Evolutionary conservation across 805 yeast genomes (phyloP), one percentile per base, ranked within the genome.

Genomic region (Candida insectalens): DNA sequence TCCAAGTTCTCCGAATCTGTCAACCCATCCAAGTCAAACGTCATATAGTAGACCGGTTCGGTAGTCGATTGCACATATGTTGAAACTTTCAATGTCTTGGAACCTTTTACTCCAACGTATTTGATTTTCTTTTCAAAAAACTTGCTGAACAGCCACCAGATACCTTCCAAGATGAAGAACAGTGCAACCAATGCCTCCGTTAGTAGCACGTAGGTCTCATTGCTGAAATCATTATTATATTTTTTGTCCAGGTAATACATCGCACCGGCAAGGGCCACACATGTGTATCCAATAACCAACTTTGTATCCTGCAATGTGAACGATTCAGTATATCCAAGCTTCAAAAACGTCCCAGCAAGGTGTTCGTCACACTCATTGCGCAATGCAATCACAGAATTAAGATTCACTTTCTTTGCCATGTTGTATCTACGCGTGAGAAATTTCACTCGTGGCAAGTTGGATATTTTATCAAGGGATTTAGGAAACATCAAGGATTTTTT

Each of bases 321-420:
- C 19, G 69, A 61, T 45, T 74, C 73, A 9, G 52, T 51, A 42
- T 59, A 74, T 3, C 73, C 75, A 9, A 71, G 47, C 25, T 55
- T 55, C 21, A 58, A 58, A 34, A 74, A 47, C 1, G 60, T 57
- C 3, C 41, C 47, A 5, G 69, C 51, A 22, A 74, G 53, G 23
- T 60, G 60, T 10, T 72, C 78, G 46, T 74, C 79, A 12, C 65
- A 54, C 25, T 69, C 66, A 14, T 58, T 60, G 40, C 70, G 65
- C 43, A 74, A 56, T 3, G 70, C 73, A 10, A 51, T 45, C 4
- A 63, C 62, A 1, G 77, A 71, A 46, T 71, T 61, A 33, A 45
- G 34, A 31, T 60, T 55, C 23, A 57, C 47, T 19, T 51, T 50
- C 27, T 51, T 55, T 8, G 38, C 38, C 50, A 46, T 46, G 4